Evolutionary conservation across 2,329 filamentous ascomycete species (phyloP).

Genomic region (Neopestalotiopsis sp.): DNA sequence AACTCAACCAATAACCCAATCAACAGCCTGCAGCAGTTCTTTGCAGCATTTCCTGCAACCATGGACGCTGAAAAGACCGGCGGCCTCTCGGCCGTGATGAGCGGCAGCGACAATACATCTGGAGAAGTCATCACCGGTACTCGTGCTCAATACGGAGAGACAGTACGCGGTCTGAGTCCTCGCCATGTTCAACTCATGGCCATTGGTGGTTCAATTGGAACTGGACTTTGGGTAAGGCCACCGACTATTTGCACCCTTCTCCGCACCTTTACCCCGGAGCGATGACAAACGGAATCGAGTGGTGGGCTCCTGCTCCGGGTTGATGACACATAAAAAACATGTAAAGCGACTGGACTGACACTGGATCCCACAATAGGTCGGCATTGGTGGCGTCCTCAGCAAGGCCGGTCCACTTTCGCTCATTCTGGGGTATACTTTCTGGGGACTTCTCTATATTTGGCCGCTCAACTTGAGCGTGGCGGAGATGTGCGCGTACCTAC

Average conservation of each 20-base stretch:
- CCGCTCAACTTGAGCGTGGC: slow-evolving; percentile 53
- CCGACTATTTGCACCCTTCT: background rate
- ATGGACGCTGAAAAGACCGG: slow-evolving; percentile 15
- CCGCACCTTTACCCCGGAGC: slow-evolving; percentile 11
- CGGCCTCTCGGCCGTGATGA: slow-evolving; percentile 6
- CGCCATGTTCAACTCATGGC: slow-evolving; percentile 57
- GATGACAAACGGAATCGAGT: slow-evolving; percentile 10
- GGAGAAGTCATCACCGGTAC: slow-evolving; percentile 19
- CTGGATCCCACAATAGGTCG: slow-evolving; percentile 34
- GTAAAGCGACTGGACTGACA: background rate
- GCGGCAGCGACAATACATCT: slow-evolving; percentile 9
- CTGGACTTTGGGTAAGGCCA: slow-evolving; percentile 44
- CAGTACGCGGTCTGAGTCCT: slow-evolving; percentile 34
- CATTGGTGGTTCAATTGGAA: slow-evolving; percentile 53
- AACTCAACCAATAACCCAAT: background rate
- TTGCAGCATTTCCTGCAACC: background rate
- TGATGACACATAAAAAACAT: slow-evolving; percentile 10
- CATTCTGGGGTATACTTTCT: slow-evolving; percentile 50
- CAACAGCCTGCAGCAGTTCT: background rate
- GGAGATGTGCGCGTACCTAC: slow-evolving; percentile 64
- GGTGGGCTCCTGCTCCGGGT: background rate
- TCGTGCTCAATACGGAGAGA: slow-evolving; percentile 23
- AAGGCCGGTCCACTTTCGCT: slow-evolving; percentile 50
- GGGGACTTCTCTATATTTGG: slow-evolving; percentile 51
- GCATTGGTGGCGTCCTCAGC: slow-evolving; percentile 48